Percentiles rank a stretch among this genome's conserved stretches.
Evolutionary conservation across 2,329 filamentous ascomycete species (phyloP).

Genomic region (Xylariaceae sp.): DNA sequence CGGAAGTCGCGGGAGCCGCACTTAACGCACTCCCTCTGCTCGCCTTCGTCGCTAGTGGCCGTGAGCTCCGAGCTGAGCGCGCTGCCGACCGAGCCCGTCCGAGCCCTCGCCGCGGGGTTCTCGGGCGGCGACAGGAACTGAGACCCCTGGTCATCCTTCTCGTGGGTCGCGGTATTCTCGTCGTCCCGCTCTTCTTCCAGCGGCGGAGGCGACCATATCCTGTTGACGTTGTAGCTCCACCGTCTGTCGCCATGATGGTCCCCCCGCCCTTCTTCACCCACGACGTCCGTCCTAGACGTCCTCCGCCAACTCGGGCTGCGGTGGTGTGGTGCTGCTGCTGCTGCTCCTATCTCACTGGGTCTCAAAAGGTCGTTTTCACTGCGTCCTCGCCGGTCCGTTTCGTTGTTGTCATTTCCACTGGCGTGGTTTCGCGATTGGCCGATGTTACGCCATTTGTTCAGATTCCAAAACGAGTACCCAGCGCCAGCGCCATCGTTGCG

Average conservation of each 20-base stretch:
- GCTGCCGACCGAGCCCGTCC: conserved; percentile 44
- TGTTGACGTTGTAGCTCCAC: conserved; percentile 18
- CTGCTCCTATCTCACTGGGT: too few species aligned
- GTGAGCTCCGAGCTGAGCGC: conserved; percentile 52
- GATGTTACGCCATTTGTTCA: conserved; percentile 47
- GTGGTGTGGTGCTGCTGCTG: too few species aligned
- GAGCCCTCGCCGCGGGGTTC: conserved; percentile 3
- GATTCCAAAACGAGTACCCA: conserved; percentile 52
- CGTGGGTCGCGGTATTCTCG: too few species aligned
- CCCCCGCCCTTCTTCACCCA: conserved; percentile 2
- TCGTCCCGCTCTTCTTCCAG: conserved; percentile 15
- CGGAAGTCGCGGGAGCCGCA: conserved; percentile 60
- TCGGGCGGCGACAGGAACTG: conserved; percentile 15
- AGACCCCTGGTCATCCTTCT: too few species aligned
- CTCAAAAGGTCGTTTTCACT: too few species aligned
- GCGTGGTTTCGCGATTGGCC: conserved; percentile 7
- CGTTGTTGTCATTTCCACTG: too few species aligned
- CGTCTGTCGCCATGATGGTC: conserved; percentile 13
- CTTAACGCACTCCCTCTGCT: conserved; percentile 48
- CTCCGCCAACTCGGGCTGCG: conserved; percentile 18
- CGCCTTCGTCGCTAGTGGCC: conserved; percentile 36
- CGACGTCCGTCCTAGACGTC: conserved; percentile 12
- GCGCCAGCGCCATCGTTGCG: conserved; percentile 36
- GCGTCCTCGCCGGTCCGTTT: too few species aligned
- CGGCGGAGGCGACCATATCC: conserved; percentile 11